Percentiles rank a stretch among this genome's conserved stretches.
Conservation (phyloP, 2,329 filamentous ascomycete species). For the Clonostachys rosea region DNA sequence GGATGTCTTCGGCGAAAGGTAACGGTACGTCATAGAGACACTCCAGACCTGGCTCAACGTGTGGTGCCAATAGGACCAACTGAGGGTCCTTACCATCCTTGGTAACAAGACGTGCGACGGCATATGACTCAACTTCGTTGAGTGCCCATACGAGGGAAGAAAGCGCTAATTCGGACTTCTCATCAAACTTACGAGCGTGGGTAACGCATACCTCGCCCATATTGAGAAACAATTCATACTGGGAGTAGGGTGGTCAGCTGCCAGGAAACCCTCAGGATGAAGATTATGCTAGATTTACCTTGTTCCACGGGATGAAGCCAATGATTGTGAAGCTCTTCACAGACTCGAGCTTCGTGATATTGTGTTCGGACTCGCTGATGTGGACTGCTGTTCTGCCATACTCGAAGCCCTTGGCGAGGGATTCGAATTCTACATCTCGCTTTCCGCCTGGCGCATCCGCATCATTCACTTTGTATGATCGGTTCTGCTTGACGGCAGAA, state of each 20-base stretch:
- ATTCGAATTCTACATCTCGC: constrained; percentile 73
- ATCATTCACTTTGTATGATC: constrained; percentile 78
- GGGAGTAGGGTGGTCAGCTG: constrained; percentile 5
- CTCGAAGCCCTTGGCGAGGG: constrained; percentile 87
- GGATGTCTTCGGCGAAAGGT: constrained; percentile 89
- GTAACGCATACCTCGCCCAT: constrained; percentile 80
- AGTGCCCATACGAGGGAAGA: constrained; percentile 89
- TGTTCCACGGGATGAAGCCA: constrained; percentile 74
- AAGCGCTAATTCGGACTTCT: constrained; percentile 77
- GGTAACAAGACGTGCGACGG: constrained; percentile 76
- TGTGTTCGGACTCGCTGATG: constrained; percentile 81
- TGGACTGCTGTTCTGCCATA: constrained; percentile 91
- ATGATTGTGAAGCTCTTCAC: constrained; percentile 72
- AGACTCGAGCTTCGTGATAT: constrained; percentile 84
- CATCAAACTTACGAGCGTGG: constrained; percentile 70
- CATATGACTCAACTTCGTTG: constrained; percentile 79
- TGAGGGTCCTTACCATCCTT: constrained; percentile 79
- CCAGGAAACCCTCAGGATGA: neutral
- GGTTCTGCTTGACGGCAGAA: constrained; percentile 68
- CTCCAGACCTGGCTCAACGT: constrained; percentile 74
- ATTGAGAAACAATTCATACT: constrained; percentile 81
- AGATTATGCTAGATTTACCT: constrained; percentile 37
- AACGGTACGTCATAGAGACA: constrained; percentile 86
- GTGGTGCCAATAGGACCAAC: constrained; percentile 74
- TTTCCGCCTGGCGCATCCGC: constrained; percentile 72